Evolutionary conservation across 2,329 filamentous ascomycete species (phyloP), one percentile per base, ranked within the genome.

Genomic region (Aspergillus piperis): DNA sequence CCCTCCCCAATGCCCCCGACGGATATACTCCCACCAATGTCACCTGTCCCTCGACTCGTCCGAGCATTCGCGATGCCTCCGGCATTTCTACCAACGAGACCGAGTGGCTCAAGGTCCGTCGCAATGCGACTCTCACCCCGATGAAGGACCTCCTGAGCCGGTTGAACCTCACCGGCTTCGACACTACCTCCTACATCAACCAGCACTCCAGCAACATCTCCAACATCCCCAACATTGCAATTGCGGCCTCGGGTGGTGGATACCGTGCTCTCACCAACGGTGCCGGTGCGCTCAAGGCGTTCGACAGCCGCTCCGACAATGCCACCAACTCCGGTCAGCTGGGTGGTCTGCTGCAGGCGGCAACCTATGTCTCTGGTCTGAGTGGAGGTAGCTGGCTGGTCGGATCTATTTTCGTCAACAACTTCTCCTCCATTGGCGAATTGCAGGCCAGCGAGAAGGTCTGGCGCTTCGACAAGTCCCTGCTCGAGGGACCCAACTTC

Each of bases 251-350:
- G 0, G 92, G 92, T 11, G 92, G 92, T 72, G 92, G 92, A 38
- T 96, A 95, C 73, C 84, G 92, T 59, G 92, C 92, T n/a, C 82
- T 96, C 79, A 81, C 93, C 80, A 94, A 90, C 71, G 92, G 91
- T 39, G 92, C 88, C 15, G 92, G 92, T 62, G 89, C 88, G 47
- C 68, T 96, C 15, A 85, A 90, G 30, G 92, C 92, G 0, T 93
- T 92, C 66, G 92, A 96, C 73, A 84, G 77, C 67, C 85, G 92
- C 19, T 92, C 90, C 0, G 73, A 81, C 0, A 85, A 86, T 58
- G 81, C 87, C 2, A 89, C 86, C 0, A 77, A 69, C 7, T 70
- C 78, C 3, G 90, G 90, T 3, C 89, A 92, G 51, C 81, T 96
- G 23, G 90, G 92, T 54, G 92, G 92, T 3, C 78, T 96, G 64